Conservation (phyloP, 805 yeast genomes). For the Cyberlindnera petersonii region DNA sequence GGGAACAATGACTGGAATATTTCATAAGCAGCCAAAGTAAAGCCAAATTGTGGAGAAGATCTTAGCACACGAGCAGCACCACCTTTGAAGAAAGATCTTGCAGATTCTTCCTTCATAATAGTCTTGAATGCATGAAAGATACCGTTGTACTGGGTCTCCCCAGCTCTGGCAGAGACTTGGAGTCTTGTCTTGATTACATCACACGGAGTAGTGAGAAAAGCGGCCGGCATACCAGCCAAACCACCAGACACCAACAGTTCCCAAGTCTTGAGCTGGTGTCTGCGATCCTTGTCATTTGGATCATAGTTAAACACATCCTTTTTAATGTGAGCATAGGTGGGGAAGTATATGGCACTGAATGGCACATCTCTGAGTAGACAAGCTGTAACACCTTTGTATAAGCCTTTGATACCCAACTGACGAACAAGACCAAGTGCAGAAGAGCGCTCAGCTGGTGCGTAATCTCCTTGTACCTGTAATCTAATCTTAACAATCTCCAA, state of each 20-base stretch:
- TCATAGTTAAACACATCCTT: slow-evolving; percentile 78
- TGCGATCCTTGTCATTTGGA: slow-evolving; percentile 56
- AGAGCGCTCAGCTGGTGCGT: slow-evolving; percentile 31
- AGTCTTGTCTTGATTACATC: slow-evolving; percentile 95
- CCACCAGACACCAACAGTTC: slow-evolving; percentile 88
- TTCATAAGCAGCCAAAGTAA: slow-evolving; percentile 96
- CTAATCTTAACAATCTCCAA: slow-evolving; percentile 93
- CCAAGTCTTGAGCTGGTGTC: slow-evolving; percentile 66
- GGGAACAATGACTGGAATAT: slow-evolving; percentile 78
- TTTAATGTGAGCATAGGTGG: slow-evolving; percentile 92
- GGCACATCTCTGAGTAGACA: slow-evolving; percentile 95
- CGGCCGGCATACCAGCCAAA: slow-evolving; percentile 96
- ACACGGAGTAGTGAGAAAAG: slow-evolving; percentile 92
- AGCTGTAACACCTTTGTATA: slow-evolving; percentile 88
- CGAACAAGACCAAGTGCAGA: slow-evolving; percentile 67
- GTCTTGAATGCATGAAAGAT: slow-evolving; percentile 72
- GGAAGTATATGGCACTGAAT: slow-evolving; percentile 94
- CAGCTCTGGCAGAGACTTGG: slow-evolving; percentile 76
- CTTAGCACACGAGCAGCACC: slow-evolving; percentile 91
- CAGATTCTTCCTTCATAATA: slow-evolving; percentile 78
- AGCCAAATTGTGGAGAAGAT: slow-evolving; percentile 97
- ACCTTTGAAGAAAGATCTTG: slow-evolving; percentile 88
- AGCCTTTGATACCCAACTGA: slow-evolving; percentile 76
- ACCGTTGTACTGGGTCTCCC: slow-evolving; percentile 74
- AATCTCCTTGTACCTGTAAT: slow-evolving; percentile 87